phyloP scores from a whole-genome alignment of 1,284 basidiomycete species.

The Sporisorium sorghi region DNA sequence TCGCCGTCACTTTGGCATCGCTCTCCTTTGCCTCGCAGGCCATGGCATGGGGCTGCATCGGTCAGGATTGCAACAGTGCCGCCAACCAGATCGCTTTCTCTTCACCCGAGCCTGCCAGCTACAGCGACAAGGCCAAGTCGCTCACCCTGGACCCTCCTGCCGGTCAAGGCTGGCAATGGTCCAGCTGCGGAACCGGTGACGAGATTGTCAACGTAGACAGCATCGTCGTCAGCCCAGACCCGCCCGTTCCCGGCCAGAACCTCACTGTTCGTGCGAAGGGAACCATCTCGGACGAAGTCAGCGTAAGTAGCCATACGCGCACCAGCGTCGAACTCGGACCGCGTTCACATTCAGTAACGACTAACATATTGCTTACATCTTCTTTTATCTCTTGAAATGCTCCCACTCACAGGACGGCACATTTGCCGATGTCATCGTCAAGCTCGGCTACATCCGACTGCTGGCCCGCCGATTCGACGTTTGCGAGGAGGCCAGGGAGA shows the following conservation, averaged over 20 bases:
- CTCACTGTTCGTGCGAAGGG: slow-evolving; percentile 64
- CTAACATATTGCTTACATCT: not conserved
- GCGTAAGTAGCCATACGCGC: slow-evolving; percentile 42
- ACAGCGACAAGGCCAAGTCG: slow-evolving; percentile 6
- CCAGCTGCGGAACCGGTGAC: slow-evolving; percentile 53
- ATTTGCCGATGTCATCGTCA: slow-evolving; percentile 63
- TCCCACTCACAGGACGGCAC: slow-evolving; percentile 50
- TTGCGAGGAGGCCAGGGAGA: slow-evolving; percentile 59
- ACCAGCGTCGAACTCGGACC: not conserved
- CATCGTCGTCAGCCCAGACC: slow-evolving; percentile 63
- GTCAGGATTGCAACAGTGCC: slow-evolving; percentile 38
- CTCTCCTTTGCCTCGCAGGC: slow-evolving; percentile 39
- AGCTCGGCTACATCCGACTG: slow-evolving; percentile 63
- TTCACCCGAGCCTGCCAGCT: slow-evolving; percentile 14
- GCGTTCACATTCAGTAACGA: not conserved
- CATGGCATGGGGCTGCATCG: slow-evolving; percentile 48
- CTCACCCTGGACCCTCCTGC: slow-evolving; percentile 14
- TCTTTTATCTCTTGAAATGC: not conserved
- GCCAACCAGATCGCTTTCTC: slow-evolving; percentile 49
- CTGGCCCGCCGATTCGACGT: slow-evolving; percentile 62
- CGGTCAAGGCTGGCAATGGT: slow-evolving; percentile 61
- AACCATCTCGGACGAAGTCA: slow-evolving; percentile 47
- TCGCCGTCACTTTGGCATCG: slow-evolving; percentile 34
- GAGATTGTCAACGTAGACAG: slow-evolving; percentile 55
- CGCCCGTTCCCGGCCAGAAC: slow-evolving; percentile 65